A percentile compares a stretch with the other conserved stretches of the same genome.
Conservation (phyloP, 1,139 yeast genomes). For the Spathaspora jeffriesii region DNA sequence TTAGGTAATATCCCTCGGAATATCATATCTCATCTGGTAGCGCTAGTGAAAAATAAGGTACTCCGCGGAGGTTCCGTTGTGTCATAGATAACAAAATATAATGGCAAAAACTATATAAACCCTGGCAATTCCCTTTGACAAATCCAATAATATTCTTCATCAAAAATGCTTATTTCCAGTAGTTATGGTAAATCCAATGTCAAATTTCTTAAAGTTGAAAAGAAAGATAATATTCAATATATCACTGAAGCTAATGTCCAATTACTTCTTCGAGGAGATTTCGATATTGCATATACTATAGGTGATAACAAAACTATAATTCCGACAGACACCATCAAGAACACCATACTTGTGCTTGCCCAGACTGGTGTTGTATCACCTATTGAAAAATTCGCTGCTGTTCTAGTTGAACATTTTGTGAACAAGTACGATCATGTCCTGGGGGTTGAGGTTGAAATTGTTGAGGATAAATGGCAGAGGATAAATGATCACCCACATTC, state of each 20-base stretch:
- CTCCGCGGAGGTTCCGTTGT: not conserved
- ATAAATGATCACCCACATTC: constrained; percentile 75
- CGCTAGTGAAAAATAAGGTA: not conserved
- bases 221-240: constrained; percentile 70
- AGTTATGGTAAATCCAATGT: constrained; percentile 88
- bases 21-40: not conserved
- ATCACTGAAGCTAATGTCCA: constrained; percentile 83
- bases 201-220: constrained; percentile 84
- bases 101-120: not conserved
- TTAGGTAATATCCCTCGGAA: not conserved
- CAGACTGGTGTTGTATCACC: constrained; percentile 85
- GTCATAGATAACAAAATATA: not conserved
- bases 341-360: constrained; percentile 82
- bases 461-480: constrained; percentile 79
- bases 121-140: not conserved
- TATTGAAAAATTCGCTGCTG: constrained; percentile 86
- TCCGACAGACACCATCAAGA: constrained; percentile 93
- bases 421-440: constrained; percentile 73
- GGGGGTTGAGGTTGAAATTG: constrained; percentile 65
- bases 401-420: constrained; percentile 78
- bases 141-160: not conserved
- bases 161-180: not conserved
- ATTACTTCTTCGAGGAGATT: constrained; percentile 72
- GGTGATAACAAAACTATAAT: constrained; percentile 90
- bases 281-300: constrained; percentile 77